Evolutionary conservation across 1,284 basidiomycete species (phyloP), one percentile per base, ranked within the genome.

Genomic region (Acaromyces ingoldii): DNA sequence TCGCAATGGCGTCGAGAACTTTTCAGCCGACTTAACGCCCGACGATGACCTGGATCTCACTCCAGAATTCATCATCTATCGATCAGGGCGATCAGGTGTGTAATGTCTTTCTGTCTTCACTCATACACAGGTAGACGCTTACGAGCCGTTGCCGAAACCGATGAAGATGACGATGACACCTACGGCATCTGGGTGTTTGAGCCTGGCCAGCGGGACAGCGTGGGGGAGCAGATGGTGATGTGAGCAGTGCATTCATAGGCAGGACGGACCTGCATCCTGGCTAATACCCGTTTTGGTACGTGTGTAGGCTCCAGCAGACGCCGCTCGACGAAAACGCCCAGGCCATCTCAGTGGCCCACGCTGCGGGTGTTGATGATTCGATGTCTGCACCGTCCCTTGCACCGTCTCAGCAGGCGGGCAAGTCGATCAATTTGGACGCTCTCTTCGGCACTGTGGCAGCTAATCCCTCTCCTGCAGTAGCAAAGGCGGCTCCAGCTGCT

Each of bases 1-100:
- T 73, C 84, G 89, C 41, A 83, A 86, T 70, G 88, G 87, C n/a
- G 84, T 84, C 72, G 85, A 88, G 45, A 89, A 91, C 74, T 88
- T 88, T 69, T 82, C 84, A 49, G 85, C 87, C 49, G 81, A 82
- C 34, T 78, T 92, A 39, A 84, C 84, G 60, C 85, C 87, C 15
- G 87, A 89, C 76, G 87, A 89, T 76, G 84, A 85, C 58, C 79
- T 90, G 58, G 82, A 85, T 50, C 77, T 83, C 17, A 76, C 74
- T 28, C 70, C 73, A 7, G 77, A 78, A 60, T 88, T 86, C 75
- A 80, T 89, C 65, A 85, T 89, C 78, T 84, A 86, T 67, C 83
- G 85, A 57, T 83, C 83, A 53, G 87, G n/a, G n/a, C 4, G 1
- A 6, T 26, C 44, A 19, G 9, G 30, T 3, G 37, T 26, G n/a